Percentiles rank a stretch among this genome's conserved stretches.
Evolutionary conservation across 2,329 filamentous ascomycete species (phyloP).

Genomic region (Penicillium sp.): DNA sequence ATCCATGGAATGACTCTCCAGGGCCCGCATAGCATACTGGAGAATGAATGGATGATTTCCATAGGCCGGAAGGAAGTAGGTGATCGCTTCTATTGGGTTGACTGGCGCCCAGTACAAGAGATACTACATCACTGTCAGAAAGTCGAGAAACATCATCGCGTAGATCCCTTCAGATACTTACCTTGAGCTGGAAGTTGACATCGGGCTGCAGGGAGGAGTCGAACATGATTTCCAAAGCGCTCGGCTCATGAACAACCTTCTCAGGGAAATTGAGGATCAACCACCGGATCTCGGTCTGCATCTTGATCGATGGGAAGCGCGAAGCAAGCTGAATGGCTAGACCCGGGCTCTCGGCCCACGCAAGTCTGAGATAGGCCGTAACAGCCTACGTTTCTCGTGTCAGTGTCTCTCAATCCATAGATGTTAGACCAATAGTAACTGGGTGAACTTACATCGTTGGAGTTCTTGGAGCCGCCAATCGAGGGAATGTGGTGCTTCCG

Average conservation of each 20-base stretch:
- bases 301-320: slow-evolving; percentile 76
- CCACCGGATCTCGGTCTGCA: slow-evolving; percentile 78
- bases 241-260: slow-evolving; percentile 79
- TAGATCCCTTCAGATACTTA: slow-evolving; percentile 42
- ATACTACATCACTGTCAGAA: slow-evolving; percentile 57
- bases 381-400: slow-evolving; percentile 56
- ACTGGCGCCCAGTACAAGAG: slow-evolving; percentile 91
- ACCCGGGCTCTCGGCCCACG: slow-evolving; percentile 84
- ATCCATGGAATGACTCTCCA: slow-evolving; percentile 95
- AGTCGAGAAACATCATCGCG: not conserved
- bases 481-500: slow-evolving; percentile 59
- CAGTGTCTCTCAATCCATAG: not conserved
- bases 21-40: slow-evolving; percentile 93
- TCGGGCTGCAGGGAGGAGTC: slow-evolving; percentile 77
- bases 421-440: not conserved
- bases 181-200: slow-evolving; percentile 83
- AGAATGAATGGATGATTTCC: slow-evolving; percentile 90
- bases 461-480: slow-evolving; percentile 48
- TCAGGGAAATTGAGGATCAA: slow-evolving; percentile 82
- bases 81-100: slow-evolving; percentile 90
- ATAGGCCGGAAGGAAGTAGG: slow-evolving; percentile 90
- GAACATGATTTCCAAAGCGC: slow-evolving; percentile 82
- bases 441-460: slow-evolving; percentile 45
- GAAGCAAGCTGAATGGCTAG: slow-evolving; percentile 84
- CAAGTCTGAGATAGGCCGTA: slow-evolving; percentile 72